These are phyloP conservation scores for Plectosphaerella plurivora DNA, from an alignment of 2,329 filamentous ascomycete species.

Conservation along the genomic window DNA sequence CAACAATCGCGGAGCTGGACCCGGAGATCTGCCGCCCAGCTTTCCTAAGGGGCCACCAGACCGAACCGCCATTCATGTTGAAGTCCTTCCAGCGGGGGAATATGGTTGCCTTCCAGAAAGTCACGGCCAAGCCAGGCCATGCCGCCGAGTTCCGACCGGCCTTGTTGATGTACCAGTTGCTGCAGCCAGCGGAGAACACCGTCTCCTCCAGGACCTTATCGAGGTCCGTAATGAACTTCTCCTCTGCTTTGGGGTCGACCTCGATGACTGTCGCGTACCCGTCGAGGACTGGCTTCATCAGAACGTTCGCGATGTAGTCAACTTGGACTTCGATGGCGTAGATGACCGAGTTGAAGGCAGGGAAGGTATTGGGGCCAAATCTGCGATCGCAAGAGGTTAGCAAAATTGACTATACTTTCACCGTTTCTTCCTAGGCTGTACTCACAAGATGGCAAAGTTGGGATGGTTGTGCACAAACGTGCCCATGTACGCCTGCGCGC, in stretches of 20 bases:
- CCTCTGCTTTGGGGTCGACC: slow-evolving; percentile 25
- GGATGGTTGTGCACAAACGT: slow-evolving; percentile 23
- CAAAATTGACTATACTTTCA: neutral
- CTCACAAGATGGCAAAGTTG: slow-evolving; percentile 21
- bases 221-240: slow-evolving; percentile 21
- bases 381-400: neutral
- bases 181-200: slow-evolving; percentile 31
- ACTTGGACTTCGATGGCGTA: slow-evolving; percentile 19
- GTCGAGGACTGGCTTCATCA: slow-evolving; percentile 24
- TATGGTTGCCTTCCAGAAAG: slow-evolving; percentile 20
- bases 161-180: slow-evolving; percentile 35
- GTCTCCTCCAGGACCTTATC: slow-evolving; percentile 23
- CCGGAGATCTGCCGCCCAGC: neutral
- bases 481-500: slow-evolving; percentile 23
- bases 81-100: slow-evolving; percentile 4
- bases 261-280: slow-evolving; percentile 24
- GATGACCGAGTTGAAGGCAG: slow-evolving; percentile 19
- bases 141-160: slow-evolving; percentile 30
- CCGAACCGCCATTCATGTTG: slow-evolving; percentile 1
- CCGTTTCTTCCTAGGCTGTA: neutral
- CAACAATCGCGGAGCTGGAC: neutral
- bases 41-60: slow-evolving; percentile 1
- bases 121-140: slow-evolving; percentile 25
- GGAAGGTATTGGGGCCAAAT: slow-evolving; percentile 22
- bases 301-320: slow-evolving; percentile 21